phyloP scores from a whole-genome alignment of 768 basidiomycete genomes.

The Strobilomyces dryophilus region DNA sequence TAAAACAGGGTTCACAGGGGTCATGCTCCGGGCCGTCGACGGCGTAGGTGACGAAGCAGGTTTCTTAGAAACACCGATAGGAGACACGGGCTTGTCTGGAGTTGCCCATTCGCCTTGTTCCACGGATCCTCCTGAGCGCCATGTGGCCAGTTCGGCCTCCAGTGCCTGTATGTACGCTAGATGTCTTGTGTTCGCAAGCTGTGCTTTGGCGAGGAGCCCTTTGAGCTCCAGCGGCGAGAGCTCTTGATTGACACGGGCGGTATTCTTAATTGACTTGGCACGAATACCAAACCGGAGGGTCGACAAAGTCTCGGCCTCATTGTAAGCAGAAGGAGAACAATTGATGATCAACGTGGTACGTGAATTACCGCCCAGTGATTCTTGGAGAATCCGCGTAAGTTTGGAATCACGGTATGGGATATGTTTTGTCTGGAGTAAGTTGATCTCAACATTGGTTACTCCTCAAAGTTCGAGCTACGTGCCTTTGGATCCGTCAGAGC shows the following conservation, averaged over 20 bases:
- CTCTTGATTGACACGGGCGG: slow-evolving; percentile 97
- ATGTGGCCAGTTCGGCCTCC: slow-evolving; percentile 86
- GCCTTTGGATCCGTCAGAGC: slow-evolving; percentile 96
- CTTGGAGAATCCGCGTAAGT: slow-evolving; percentile 98
- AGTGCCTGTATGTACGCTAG: slow-evolving; percentile 85
- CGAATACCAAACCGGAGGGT: slow-evolving; percentile 99
- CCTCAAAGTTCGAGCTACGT: slow-evolving; percentile 16
- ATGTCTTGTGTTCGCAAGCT: slow-evolving; percentile 77
- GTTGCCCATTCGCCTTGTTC: slow-evolving; percentile 80
- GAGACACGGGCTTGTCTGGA: slow-evolving; percentile 51
- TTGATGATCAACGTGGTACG: slow-evolving; percentile 98
- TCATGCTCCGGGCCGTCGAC: slow-evolving; percentile 64
- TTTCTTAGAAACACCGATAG: slow-evolving; percentile 44
- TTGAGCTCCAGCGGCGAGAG: slow-evolving; percentile 96
- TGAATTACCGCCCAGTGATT: slow-evolving; percentile 93
- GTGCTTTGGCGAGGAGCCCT: slow-evolving; percentile 82
- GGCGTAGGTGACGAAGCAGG: slow-evolving; percentile 57
- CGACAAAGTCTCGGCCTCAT: slow-evolving; percentile 92
- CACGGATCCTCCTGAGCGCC: slow-evolving; percentile 85
- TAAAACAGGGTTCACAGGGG: slow-evolving; percentile 69
- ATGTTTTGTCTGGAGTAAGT: slow-evolving; percentile 71
- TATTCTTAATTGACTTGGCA: slow-evolving; percentile 99
- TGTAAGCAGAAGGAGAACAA: slow-evolving; percentile 96
- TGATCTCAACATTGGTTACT: background rate
- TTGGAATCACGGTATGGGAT: slow-evolving; percentile 99